Base-by-base conservation (phyloP, 2,329 filamentous ascomycete species). In the Orbilia quercus region DNA sequence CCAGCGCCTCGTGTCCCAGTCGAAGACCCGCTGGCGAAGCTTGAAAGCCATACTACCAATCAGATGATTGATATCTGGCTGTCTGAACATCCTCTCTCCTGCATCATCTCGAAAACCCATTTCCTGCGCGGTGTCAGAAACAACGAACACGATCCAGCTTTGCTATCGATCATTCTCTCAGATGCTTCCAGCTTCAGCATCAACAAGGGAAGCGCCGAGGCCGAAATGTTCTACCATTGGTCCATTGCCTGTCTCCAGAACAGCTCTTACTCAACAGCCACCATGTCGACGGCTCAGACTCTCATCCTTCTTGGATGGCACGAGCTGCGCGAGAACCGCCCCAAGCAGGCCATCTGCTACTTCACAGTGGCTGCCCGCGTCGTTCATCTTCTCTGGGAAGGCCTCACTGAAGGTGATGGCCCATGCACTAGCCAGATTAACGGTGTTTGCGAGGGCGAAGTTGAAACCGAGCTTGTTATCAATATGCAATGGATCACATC, bases 31-130 rank as follows among this genome's bases (percentile, higher is more conserved):
- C 57, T 69, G 18, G 23, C 51, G 25, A 44, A 66, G 11, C 51
- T 60, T 40, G 66, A 75, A 44, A 53, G 47, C 55, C 64, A 75
- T 23, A 65, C 64, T 18, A 67, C 66, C 5, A 48, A 75, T 34
- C 71, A 75, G 71, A 70, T 75, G 58, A 75, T 75, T 54, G 75
- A 75, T 59, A 59, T 70, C 38, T 75, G 75, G 75, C 60, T 75
- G 42, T 75, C 75, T 7, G 51, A 65, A 23, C 75, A 75, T 18
- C 75, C 75, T n/a, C 71, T 75, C 23, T 75, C 75, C 16, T 74
- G 60, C 53, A 75, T 75, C 54, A 64, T 75, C 7, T 75, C 75
- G 7, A 75, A 75, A 40, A 75, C 75, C 14, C 64, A 75, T n/a
- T 64, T 75, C 38, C 75, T 75, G 18, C 71, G 72, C 18, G 67